Conservation (phyloP, 352 stramenopile species). For the Globisporangium takayamanum region DNA sequence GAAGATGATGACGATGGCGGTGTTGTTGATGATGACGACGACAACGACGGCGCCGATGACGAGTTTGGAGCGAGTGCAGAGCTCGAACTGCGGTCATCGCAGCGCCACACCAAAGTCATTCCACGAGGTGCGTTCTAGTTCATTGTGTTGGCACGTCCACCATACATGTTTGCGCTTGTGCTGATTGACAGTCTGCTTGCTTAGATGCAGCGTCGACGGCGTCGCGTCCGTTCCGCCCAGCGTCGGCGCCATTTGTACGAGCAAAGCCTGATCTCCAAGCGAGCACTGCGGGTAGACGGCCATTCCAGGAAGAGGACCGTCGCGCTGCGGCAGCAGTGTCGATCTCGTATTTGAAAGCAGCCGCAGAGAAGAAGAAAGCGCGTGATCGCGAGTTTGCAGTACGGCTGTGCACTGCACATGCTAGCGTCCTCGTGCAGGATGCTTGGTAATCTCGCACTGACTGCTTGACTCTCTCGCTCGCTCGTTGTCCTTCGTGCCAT, state of each 20-base stretch:
- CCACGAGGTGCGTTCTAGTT: not conserved
- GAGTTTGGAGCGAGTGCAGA: conserved; percentile 37
- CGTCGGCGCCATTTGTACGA: conserved; percentile 46
- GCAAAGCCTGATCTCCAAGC: conserved; percentile 8
- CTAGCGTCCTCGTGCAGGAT: not conserved
- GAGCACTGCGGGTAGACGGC: conserved; percentile 3
- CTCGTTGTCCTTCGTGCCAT: not conserved
- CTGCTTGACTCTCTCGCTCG: not conserved
- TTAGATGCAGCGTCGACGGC: not conserved
- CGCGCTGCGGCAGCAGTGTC: conserved; percentile 37
- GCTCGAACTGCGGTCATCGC: not conserved
- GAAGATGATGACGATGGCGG: conserved; percentile 31
- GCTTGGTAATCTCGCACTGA: not conserved
- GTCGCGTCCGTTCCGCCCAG: conserved; percentile 34
- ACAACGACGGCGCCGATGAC: conserved; percentile 3
- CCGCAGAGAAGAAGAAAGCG: conserved; percentile 61
- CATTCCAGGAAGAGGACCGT: not conserved
- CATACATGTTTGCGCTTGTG: not conserved
- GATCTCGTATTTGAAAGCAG: conserved; percentile 43
- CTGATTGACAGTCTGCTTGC: not conserved
- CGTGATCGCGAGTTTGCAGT: conserved; percentile 65
- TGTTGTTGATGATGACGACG: conserved; percentile 4
- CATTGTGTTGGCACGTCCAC: not conserved
- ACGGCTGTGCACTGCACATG: not conserved
- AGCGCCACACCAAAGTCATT: not conserved